Evolutionary conservation across 345 rosid genomes (phyloP).

Genomic region (Rhizophora mangle): DNA sequence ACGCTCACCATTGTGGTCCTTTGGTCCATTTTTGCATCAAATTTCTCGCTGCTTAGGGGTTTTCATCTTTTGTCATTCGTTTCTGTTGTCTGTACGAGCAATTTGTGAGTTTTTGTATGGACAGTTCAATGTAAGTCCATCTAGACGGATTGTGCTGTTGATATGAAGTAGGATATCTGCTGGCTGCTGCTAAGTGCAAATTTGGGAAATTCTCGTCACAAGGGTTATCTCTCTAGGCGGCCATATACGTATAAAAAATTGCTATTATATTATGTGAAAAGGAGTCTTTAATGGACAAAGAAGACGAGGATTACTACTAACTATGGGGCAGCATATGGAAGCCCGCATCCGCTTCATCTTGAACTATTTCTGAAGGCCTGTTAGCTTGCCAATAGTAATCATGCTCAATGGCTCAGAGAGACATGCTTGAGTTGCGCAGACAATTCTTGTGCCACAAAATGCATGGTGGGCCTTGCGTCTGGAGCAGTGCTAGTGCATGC

Average conservation of each 20-base stretch:
- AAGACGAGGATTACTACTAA: no score
- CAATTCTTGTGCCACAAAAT: conserved; percentile 54
- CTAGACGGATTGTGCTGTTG: neutral
- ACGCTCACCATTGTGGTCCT: conserved; percentile 8
- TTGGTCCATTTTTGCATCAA: conserved; percentile 1
- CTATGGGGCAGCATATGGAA: no score
- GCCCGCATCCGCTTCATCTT: no score
- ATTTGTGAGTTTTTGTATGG: neutral
- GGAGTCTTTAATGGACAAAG: no score
- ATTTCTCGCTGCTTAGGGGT: conserved; percentile 1
- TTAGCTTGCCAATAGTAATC: conserved; percentile 33
- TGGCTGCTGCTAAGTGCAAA: neutral
- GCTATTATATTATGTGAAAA: no score
- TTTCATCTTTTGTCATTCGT: neutral
- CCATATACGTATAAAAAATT: no score
- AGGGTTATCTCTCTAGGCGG: no score
- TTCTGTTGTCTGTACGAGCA: neutral
- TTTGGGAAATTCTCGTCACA: neutral
- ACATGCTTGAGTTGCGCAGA: conserved; percentile 37
- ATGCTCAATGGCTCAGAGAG: conserved; percentile 27
- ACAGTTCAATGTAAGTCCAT: neutral
- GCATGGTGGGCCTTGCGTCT: conserved; percentile 51
- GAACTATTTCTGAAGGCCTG: conserved; percentile 25
- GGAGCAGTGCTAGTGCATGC: conserved; percentile 41
- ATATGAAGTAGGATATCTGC: neutral